Percentiles rank a stretch among this genome's conserved stretches.
Evolutionary conservation across 192 early-diverging fungal species (phyloP).

Genomic region (Glomus cerebriforme): DNA sequence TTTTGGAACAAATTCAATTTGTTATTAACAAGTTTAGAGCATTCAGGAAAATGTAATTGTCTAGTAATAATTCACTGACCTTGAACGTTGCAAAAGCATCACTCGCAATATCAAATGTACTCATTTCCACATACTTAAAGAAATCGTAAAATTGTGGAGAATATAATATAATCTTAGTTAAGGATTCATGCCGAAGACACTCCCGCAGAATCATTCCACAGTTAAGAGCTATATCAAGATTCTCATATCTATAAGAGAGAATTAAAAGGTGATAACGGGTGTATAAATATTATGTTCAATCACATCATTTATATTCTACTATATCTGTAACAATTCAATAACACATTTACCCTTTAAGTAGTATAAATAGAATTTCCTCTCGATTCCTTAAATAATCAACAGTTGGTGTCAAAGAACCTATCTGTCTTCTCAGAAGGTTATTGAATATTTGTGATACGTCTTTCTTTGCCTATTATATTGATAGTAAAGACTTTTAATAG

Average conservation of each 20-base stretch:
- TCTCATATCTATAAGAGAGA: constrained; percentile 73
- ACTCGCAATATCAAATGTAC: constrained; percentile 97
- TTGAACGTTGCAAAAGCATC: constrained; percentile 99
- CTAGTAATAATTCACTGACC: constrained; percentile 40
- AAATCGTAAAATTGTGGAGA: constrained; percentile 91
- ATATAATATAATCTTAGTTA: constrained; percentile 84
- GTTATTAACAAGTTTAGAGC: neutral
- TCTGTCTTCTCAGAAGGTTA: constrained; percentile 91
- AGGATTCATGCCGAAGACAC: constrained; percentile 91
- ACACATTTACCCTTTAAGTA: constrained; percentile 72
- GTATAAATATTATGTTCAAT: neutral
- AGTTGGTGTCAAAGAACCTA: constrained; percentile 93
- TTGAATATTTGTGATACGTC: constrained; percentile 98
- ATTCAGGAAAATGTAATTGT: neutral
- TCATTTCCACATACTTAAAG: constrained; percentile 94
- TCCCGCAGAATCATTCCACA: constrained; percentile 98
- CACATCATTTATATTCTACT: neutral
- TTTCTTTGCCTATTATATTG: constrained; percentile 77
- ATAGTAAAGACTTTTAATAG: neutral
- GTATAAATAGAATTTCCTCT: constrained; percentile 79
- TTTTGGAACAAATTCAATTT: constrained; percentile 30
- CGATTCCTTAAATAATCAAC: constrained; percentile 90
- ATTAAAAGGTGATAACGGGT: neutral
- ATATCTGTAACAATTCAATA: neutral
- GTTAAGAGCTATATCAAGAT: constrained; percentile 93